Evolutionary conservation across 257 asterid species (phyloP).

Genomic region (Catharanthus roseus): DNA sequence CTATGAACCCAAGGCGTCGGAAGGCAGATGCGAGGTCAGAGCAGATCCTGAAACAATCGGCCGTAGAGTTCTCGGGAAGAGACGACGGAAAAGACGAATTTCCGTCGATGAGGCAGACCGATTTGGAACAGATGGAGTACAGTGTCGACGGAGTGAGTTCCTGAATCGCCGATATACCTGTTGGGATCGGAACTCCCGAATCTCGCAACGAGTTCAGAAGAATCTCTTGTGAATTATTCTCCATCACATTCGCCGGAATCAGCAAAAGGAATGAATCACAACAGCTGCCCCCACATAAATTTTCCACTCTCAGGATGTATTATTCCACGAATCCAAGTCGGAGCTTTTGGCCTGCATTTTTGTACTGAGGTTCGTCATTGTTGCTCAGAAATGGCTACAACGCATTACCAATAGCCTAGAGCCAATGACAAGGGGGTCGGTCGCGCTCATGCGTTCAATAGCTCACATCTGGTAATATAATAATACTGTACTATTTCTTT

Average conservation of each 20-base stretch:
- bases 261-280: too few relatives aligned
- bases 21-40: constrained; percentile 49
- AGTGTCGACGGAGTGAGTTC: constrained; percentile 45
- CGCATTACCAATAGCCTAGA: too few relatives aligned
- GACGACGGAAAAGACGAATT: constrained; percentile 34
- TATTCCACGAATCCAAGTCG: too few relatives aligned
- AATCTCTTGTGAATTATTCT: constrained; percentile 55
- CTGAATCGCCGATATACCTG: constrained; percentile 36
- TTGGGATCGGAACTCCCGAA: constrained; percentile 51
- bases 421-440: too few relatives aligned
- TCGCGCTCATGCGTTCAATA: too few relatives aligned
- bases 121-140: constrained; percentile 39
- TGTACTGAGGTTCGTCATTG: too few relatives aligned
- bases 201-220: constrained; percentile 45
- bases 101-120: constrained; percentile 36
- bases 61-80: constrained; percentile 46
- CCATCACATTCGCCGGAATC: constrained; percentile 8
- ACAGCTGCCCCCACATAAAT: too few relatives aligned
- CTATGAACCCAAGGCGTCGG: constrained; percentile 40
- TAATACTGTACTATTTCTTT: too few relatives aligned
- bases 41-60: constrained; percentile 45
- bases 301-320: too few relatives aligned
- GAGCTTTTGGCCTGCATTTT: too few relatives aligned
- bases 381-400: too few relatives aligned
- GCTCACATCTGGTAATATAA: too few relatives aligned